phyloP scores from a whole-genome alignment of 2,329 filamentous ascomycete species.

The Aspergillus tanneri region DNA sequence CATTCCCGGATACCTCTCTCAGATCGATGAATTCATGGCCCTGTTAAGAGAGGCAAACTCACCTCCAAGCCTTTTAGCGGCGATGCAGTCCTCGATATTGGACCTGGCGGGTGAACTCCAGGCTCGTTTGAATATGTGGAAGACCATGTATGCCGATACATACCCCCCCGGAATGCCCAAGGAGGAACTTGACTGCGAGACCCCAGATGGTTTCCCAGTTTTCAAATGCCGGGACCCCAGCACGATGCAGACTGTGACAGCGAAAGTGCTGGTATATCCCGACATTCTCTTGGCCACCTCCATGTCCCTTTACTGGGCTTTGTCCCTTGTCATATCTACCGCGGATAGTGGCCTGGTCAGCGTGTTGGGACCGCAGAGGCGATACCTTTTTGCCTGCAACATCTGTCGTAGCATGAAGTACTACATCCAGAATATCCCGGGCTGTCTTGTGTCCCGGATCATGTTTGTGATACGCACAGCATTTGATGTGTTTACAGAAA shows the following conservation, averaged over 20 bases:
- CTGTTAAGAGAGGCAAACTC: slow-evolving; percentile 4
- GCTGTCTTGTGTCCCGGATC: slow-evolving; percentile 28
- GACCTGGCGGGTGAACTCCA: slow-evolving; percentile 22
- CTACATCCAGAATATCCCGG: slow-evolving; percentile 27
- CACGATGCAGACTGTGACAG: slow-evolving; percentile 20
- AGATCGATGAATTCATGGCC: slow-evolving; percentile 21
- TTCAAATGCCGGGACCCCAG: slow-evolving; percentile 23
- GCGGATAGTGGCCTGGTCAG: slow-evolving; percentile 22
- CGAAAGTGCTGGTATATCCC: slow-evolving; percentile 23
- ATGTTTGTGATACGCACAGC: slow-evolving; percentile 31
- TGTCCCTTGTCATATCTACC: slow-evolving; percentile 25
- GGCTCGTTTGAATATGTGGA: slow-evolving; percentile 23
- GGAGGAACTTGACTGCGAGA: slow-evolving; percentile 15
- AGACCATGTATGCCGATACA: slow-evolving; percentile 15
- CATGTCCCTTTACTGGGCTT: slow-evolving; percentile 28
- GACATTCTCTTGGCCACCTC: slow-evolving; percentile 26
- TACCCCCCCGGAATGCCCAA: slow-evolving; percentile 17
- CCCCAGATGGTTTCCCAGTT: slow-evolving; percentile 17
- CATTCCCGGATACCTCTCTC: slow-evolving; percentile 24
- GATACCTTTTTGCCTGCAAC: slow-evolving; percentile 30
- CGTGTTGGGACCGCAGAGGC: slow-evolving; percentile 23
- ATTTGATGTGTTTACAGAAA: slow-evolving; percentile 28
- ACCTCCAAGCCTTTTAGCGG: slow-evolving; percentile 14
- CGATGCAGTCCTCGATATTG: slow-evolving; percentile 19
- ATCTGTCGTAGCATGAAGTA: slow-evolving; percentile 34